Percentiles rank a stretch among this genome's conserved stretches.
These are phyloP conservation scores for Tetrapisispora iriomotensis DNA, from an alignment of 805 yeast genomes.

Conservation along the genomic window DNA sequence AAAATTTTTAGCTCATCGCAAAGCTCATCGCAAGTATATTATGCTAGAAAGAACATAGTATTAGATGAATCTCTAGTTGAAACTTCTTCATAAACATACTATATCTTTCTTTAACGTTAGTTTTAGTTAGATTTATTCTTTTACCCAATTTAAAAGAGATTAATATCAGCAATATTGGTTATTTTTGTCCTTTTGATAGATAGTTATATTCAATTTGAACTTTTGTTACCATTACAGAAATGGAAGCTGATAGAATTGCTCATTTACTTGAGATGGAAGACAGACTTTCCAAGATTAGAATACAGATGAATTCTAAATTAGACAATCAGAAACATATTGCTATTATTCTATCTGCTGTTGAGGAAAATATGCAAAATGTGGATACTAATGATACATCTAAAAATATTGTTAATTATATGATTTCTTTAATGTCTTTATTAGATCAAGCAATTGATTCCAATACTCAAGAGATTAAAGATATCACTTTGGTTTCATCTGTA, in stretches of 20 bases:
- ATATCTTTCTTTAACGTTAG: no score
- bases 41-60: no score
- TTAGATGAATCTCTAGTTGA: no score
- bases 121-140: no score
- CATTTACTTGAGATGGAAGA: slow-evolving; percentile 45
- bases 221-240: no score
- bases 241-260: slow-evolving; percentile 27
- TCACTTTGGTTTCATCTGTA: slow-evolving; percentile 59
- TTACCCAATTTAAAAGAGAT: no score
- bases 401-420: slow-evolving; percentile 73
- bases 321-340: slow-evolving; percentile 84
- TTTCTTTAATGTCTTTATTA: slow-evolving; percentile 70
- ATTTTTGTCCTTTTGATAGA: not conserved
- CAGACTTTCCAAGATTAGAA: slow-evolving; percentile 56
- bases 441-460: slow-evolving; percentile 54
- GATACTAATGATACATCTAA: slow-evolving; percentile 34
- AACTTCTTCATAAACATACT: no score
- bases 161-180: no score
- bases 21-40: no score
- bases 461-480: slow-evolving; percentile 44
- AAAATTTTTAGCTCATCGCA: no score
- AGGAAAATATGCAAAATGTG: slow-evolving; percentile 65
- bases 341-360: slow-evolving; percentile 76
- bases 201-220: no score
- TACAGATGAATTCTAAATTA: slow-evolving; percentile 66